Evolutionary conservation across 2,329 filamentous ascomycete genomes (phyloP).

Genomic region (Calonectria pteridis): DNA sequence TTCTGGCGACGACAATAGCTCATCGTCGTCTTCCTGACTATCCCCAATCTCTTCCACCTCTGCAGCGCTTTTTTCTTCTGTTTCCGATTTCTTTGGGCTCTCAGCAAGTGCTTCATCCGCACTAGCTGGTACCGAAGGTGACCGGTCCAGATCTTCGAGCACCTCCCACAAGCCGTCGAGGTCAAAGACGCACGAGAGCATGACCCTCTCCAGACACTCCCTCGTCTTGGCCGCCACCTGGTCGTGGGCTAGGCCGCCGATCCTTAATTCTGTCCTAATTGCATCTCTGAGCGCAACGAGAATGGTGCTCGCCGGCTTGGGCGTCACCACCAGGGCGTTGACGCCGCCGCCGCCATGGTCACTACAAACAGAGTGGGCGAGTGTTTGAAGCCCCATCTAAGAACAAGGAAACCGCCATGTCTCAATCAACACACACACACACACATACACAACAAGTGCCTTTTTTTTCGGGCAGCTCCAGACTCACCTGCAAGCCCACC

Average conservation of each 20-base stretch:
- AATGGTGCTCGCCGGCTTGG: slow-evolving; percentile 56
- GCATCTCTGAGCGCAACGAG: slow-evolving; percentile 57
- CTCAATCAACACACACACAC: neutral
- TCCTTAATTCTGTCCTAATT: slow-evolving; percentile 51
- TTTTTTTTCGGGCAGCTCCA: neutral
- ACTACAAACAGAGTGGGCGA: slow-evolving; percentile 55
- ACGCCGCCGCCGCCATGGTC: slow-evolving; percentile 28
- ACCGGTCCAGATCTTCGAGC: slow-evolving; percentile 55
- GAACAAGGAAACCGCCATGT: neutral
- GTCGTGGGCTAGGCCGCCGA: slow-evolving; percentile 26
- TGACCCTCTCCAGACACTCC: slow-evolving; percentile 61
- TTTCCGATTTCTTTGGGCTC: neutral
- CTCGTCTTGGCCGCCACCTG: slow-evolving; percentile 43
- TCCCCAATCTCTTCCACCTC: slow-evolving; percentile 47
- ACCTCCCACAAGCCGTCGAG: slow-evolving; percentile 70
- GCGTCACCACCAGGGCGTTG: slow-evolving; percentile 62
- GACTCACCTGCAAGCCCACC: slow-evolving; percentile 60
- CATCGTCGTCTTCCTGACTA: slow-evolving; percentile 48
- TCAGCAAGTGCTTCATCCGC: neutral
- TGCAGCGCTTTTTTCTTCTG: neutral
- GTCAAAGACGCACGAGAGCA: slow-evolving; percentile 70
- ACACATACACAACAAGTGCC: too few species aligned
- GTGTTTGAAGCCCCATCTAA: slow-evolving; percentile 63
- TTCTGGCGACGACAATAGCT: slow-evolving; percentile 22
- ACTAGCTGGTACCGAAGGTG: slow-evolving; percentile 48